These are phyloP conservation scores for Microcos paniculata DNA, from an alignment of 345 rosid genomes.

Conservation along the genomic window DNA sequence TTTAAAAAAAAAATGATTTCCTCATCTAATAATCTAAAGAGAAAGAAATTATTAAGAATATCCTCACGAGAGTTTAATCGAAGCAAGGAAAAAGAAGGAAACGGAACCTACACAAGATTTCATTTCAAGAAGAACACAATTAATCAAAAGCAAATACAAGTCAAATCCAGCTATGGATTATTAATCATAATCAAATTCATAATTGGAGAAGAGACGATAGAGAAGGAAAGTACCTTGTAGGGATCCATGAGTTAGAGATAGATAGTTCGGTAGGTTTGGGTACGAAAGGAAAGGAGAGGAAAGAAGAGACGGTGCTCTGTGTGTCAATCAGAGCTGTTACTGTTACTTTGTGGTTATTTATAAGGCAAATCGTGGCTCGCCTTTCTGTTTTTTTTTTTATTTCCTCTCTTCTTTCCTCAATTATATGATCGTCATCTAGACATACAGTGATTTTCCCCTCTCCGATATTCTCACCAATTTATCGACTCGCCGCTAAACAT, in stretches of 20 bases:
- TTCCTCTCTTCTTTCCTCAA: not conserved
- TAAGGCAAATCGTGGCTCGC: conserved; percentile 21
- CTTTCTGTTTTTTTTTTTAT: not conserved
- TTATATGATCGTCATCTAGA: not conserved
- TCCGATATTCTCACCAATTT: too few species aligned
- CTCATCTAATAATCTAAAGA: not conserved
- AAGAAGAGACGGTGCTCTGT: not conserved
- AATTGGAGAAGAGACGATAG: not conserved
- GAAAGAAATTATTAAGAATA: not conserved
- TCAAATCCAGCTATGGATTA: not conserved
- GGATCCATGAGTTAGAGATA: conserved; percentile 33
- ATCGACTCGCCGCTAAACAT: too few species aligned
- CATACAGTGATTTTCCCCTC: not conserved
- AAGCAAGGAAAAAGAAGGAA: not conserved
- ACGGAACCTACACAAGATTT: not conserved
- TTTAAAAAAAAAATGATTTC: not conserved
- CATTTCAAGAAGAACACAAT: not conserved
- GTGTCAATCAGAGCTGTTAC: not conserved
- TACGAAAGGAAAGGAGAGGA: not conserved
- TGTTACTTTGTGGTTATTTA: not conserved
- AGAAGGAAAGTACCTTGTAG: conserved; percentile 8
- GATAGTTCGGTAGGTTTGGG: not conserved
- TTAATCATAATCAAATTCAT: not conserved
- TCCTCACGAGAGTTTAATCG: not conserved
- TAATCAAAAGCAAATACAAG: not conserved